Percentiles rank a stretch among this genome's conserved stretches.
Conservation (phyloP, 2,329 filamentous ascomycete genomes). For the Pseudogymnoascus sp. region DNA sequence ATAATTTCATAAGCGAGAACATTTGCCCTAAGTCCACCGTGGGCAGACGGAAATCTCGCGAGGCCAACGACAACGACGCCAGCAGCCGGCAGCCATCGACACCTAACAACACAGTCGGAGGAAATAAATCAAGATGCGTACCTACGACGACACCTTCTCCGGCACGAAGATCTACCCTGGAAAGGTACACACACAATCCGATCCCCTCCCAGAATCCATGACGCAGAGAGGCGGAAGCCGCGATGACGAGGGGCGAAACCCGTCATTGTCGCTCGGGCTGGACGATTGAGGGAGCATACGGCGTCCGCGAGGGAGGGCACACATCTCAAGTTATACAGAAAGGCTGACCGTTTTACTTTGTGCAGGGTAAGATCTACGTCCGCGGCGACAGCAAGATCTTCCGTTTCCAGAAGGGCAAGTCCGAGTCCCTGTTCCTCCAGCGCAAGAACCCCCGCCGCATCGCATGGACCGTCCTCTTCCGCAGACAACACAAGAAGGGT, state of each 20-base stretch:
- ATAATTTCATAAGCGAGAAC: constrained; percentile 10
- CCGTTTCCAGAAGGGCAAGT: constrained; percentile 99
- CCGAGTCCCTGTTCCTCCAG: constrained; percentile 99
- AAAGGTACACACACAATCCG: constrained; percentile 52
- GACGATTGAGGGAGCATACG: not conserved
- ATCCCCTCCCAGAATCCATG: constrained; percentile 15
- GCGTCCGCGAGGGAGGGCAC: constrained; percentile 1
- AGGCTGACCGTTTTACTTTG: constrained; percentile 24
- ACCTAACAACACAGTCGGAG: constrained; percentile 8
- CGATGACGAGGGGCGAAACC: constrained; percentile 10
- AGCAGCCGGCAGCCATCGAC: constrained; percentile 9
- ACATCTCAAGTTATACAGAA: constrained; percentile 6
- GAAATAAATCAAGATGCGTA: constrained; percentile 10
- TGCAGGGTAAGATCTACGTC: constrained; percentile 97
- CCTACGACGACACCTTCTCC: constrained; percentile 69
- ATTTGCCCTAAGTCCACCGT: constrained; percentile 9
- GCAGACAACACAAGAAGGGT: constrained; percentile 99
- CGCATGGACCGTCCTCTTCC: constrained; percentile 96
- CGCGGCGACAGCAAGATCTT: constrained; percentile 99
- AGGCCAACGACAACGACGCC: constrained; percentile 9
- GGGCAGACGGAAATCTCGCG: constrained; percentile 9
- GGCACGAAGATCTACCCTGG: constrained; percentile 73
- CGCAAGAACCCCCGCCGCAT: constrained; percentile 99
- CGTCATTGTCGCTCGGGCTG: constrained; percentile 1
- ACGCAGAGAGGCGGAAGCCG: constrained; percentile 7